phyloP scores from a whole-genome alignment of 23 red algal species.

The Agarophyton chilense region DNA sequence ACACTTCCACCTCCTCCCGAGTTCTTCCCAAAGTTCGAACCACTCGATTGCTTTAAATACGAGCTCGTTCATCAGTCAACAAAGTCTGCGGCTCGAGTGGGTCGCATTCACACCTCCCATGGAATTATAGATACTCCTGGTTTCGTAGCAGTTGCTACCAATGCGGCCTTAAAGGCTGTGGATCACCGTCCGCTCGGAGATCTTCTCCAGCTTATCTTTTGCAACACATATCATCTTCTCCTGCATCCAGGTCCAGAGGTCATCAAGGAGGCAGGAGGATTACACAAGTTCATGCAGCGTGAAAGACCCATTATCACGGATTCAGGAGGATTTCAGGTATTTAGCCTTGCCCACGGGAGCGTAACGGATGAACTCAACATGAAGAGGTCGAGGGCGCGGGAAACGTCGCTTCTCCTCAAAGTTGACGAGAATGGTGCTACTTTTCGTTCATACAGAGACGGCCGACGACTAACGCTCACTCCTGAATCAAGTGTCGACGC shows the following conservation, averaged over 20 bases:
- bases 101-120: conserved; percentile 90
- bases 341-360: conserved; percentile 88
- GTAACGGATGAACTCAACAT: conserved; percentile 98
- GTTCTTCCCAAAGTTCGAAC: conserved; percentile 57
- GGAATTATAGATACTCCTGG: conserved; percentile 92
- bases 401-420: conserved; percentile 48
- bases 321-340: conserved; percentile 98
- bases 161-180: conserved; percentile 94
- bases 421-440: conserved; percentile 88
- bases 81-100: conserved; percentile 82
- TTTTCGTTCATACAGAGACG: conserved; percentile 94
- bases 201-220: conserved; percentile 90
- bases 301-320: conserved; percentile 92
- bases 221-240: conserved; percentile 95
- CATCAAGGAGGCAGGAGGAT: conserved; percentile 84
- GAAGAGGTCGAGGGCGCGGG: conserved; percentile 61
- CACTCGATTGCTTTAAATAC: conserved; percentile 72
- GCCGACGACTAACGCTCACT: conserved; percentile 71
- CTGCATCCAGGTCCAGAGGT: conserved; percentile 93
- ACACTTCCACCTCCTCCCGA: conserved; percentile 61
- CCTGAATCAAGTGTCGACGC: conserved; percentile 91
- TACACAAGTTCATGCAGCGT: conserved; percentile 90
- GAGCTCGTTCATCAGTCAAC: conserved; percentile 83
- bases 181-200: conserved; percentile 79
- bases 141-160: conserved; percentile 97